Evolutionary conservation across 148 eudicot genomes (phyloP).

Genomic region (Rhododendron williamsianum): DNA sequence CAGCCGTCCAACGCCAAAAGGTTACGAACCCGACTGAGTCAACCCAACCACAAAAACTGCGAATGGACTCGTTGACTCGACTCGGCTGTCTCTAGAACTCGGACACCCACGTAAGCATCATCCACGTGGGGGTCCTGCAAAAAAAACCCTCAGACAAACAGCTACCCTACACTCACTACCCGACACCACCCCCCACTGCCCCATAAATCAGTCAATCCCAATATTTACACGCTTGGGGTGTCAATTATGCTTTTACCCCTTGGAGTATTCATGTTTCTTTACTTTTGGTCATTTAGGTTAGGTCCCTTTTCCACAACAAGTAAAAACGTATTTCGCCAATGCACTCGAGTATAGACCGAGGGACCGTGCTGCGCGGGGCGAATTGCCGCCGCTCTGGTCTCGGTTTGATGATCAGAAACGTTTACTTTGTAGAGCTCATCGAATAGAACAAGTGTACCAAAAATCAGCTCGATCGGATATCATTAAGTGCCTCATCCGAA

Average conservation of each 20-base stretch:
- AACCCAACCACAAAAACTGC: background rate
- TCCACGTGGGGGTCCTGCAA: slow-evolving; percentile 15
- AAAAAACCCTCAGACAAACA: background rate
- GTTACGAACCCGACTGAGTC: no score
- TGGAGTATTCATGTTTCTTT: background rate
- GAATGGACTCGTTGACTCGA: background rate
- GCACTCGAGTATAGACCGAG: no score
- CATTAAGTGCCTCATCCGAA: no score
- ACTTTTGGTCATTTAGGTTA: background rate
- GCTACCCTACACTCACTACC: slow-evolving; percentile 7
- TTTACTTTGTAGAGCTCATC: no score
- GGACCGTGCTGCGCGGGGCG: no score
- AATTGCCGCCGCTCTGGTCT: no score
- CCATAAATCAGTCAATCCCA: background rate
- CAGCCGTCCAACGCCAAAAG: background rate
- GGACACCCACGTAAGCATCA: slow-evolving; percentile 14
- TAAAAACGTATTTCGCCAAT: no score
- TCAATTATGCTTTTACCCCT: background rate
- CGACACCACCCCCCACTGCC: background rate
- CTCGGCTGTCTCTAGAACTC: slow-evolving; percentile 17
- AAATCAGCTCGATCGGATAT: no score
- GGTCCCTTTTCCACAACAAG: background rate
- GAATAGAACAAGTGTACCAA: no score
- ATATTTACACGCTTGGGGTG: background rate
- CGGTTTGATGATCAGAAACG: no score